phyloP scores from a whole-genome alignment of 129 eudicot genomes.

The Silybum marianum region DNA sequence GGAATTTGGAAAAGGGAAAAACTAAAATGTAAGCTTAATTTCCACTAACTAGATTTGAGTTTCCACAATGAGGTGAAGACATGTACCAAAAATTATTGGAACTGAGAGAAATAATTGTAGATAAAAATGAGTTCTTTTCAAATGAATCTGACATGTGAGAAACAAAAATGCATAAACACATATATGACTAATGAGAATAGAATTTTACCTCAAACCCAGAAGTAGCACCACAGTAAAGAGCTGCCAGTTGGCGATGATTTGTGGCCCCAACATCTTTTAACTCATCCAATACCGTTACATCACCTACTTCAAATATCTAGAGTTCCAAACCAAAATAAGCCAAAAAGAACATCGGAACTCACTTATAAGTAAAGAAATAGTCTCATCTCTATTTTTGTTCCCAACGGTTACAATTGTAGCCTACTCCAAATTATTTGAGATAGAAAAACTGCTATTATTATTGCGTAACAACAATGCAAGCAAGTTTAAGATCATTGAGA shows the following conservation, averaged over 20 bases:
- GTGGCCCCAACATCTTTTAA: slow-evolving; percentile 81
- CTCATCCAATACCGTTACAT: slow-evolving; percentile 57
- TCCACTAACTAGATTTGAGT: background rate
- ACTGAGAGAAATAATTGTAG: background rate
- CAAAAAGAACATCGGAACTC: slow-evolving; percentile 9
- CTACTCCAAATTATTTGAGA: background rate
- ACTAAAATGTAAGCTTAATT: slow-evolving; percentile 2
- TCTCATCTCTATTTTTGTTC: background rate
- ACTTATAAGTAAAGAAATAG: background rate
- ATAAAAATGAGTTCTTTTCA: slow-evolving; percentile 10
- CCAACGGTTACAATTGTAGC: background rate
- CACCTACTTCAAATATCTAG: slow-evolving; percentile 97
- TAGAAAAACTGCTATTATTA: background rate
- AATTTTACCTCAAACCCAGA: slow-evolving; percentile 28
- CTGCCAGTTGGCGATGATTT: slow-evolving; percentile 78
- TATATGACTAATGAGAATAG: background rate
- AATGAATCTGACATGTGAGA: slow-evolving; percentile 7
- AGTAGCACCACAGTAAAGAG: slow-evolving; percentile 88
- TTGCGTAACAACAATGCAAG: background rate
- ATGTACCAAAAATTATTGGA: background rate
- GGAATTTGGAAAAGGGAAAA: background rate
- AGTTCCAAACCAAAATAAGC: background rate
- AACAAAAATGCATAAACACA: slow-evolving; percentile 3
- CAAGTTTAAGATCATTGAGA: slow-evolving; percentile 9
- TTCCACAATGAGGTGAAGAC: slow-evolving; percentile 14